Base-by-base conservation (phyloP, 2,329 filamentous ascomycete genomes). In the Paracorniculantispora psalliotae region DNA sequence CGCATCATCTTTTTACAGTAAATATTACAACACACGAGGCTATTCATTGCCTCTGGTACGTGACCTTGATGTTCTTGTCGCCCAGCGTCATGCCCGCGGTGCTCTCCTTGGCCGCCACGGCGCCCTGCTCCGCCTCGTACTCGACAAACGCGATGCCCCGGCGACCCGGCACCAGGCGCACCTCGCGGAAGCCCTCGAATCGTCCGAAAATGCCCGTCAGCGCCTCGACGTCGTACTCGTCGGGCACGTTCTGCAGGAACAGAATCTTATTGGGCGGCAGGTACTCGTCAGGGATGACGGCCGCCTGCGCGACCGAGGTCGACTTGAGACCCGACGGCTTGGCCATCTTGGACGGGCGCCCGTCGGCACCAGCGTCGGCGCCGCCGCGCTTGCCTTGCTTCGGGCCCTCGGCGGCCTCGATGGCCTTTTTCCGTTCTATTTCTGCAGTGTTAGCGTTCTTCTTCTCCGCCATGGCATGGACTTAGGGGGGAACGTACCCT, bases 231-330 rank as follows among this genome's bases (percentile, higher is more conserved):
- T 90, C 89, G 74, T 90, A 91, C 64, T 91, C 89, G 63, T 93
- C 90, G 9, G 94, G 92, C 37, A 99, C 76, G 67, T 97, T 93
- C 77, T 96, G 91, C 62, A 97, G 79, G 77, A 97, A 96, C 37
- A 99, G 83, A 65, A 92, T 96, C 79, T 96, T 97, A 83, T 97
- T 97, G 37, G 94, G 93, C 4, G 93, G 93, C 4, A 97, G 84
- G 73, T 96, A 97, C 76, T 99, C 94, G 82, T 97, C 94, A n/a
- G 92, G 92, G 19, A 97, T 87, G 58, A 92, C 88, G 12, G 89
- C 81, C 3, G 87, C 80, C 1, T 85, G 81, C 15, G 85, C 80
- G 6, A 85, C 81, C 60, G 84, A 85, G 1, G 88, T 89, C 5
- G 90, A 84, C 72, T 96, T 96, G 77, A 93, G 84, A 35, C 90